A percentile compares a stretch with the other conserved stretches of the same genome.
These are phyloP conservation scores for Ophiocordyceps camponoti-rufipedis DNA, from an alignment of 2,329 filamentous ascomycete species.

Conservation along the genomic window DNA sequence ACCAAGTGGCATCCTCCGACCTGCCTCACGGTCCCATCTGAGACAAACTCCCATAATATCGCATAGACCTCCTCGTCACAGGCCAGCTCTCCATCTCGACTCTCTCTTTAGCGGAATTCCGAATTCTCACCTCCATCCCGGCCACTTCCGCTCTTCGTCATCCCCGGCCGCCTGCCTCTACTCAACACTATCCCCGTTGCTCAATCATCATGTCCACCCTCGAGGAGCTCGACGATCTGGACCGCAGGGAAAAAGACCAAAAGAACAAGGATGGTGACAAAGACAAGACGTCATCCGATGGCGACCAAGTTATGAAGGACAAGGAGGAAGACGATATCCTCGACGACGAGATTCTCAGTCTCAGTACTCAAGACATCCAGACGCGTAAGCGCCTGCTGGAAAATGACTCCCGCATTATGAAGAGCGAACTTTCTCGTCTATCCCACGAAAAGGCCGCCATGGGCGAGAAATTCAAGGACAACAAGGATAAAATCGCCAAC, in stretches of 20 bases:
- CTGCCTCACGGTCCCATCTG: too few species aligned
- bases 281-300: slow-evolving; percentile 34
- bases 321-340: slow-evolving; percentile 57
- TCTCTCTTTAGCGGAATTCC: too few species aligned
- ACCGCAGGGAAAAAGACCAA: slow-evolving; percentile 62
- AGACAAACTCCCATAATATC: too few species aligned
- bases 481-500: slow-evolving; percentile 96
- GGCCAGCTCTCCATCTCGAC: too few species aligned
- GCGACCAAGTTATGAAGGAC: slow-evolving; percentile 85
- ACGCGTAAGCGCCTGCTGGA: slow-evolving; percentile 83
- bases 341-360: slow-evolving; percentile 81
- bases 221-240: slow-evolving; percentile 80
- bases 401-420: slow-evolving; percentile 97
- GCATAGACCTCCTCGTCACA: too few species aligned
- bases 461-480: slow-evolving; percentile 98
- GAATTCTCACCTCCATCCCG: too few species aligned
- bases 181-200: too few species aligned
- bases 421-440: slow-evolving; percentile 85
- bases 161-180: too few species aligned
- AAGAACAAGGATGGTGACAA: slow-evolving; percentile 24
- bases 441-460: slow-evolving; percentile 91
- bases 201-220: slow-evolving; percentile 55
- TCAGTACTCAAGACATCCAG: slow-evolving; percentile 87
- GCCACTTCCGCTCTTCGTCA: too few species aligned
- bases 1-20: too few species aligned